These are phyloP conservation scores for Aspergillus panamensis DNA, from an alignment of 495 filamentous ascomycete species.

Conservation along the genomic window DNA sequence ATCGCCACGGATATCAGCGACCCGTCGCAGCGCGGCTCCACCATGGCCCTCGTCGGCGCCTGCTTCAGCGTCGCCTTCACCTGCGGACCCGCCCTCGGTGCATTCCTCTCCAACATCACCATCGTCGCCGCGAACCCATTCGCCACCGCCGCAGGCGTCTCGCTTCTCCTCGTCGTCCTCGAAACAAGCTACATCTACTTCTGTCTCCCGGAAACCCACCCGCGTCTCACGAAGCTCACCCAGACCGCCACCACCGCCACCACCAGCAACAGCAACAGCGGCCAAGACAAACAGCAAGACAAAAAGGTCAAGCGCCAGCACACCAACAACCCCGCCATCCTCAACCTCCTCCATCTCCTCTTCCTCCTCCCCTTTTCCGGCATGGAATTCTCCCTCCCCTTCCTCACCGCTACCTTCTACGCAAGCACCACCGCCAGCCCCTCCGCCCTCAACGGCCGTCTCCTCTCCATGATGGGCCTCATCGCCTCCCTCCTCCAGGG, in stretches of 20 bases:
- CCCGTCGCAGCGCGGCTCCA: conserved; percentile 71
- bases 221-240: conserved; percentile 38
- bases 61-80: conserved; percentile 98
- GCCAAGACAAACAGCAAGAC: neutral
- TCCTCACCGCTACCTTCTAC: conserved; percentile 95
- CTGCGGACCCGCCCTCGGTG: conserved; percentile 87
- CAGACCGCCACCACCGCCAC: conserved; percentile 22
- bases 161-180: conserved; percentile 71
- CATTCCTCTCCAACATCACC: conserved; percentile 69
- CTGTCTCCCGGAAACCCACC: conserved; percentile 84
- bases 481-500: conserved; percentile 90
- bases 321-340: conserved; percentile 77
- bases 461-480: conserved; percentile 89
- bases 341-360: conserved; percentile 81
- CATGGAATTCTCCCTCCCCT: conserved; percentile 90
- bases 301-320: conserved; percentile 28
- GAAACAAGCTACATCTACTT: conserved; percentile 90
- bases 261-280: neutral
- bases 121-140: conserved; percentile 87
- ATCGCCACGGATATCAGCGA: conserved; percentile 97
- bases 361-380: conserved; percentile 97
- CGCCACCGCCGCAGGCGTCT: conserved; percentile 82
- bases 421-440: conserved; percentile 45
- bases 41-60: conserved; percentile 92
- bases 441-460: conserved; percentile 75